phyloP scores from a whole-genome alignment of 345 rosid genomes.

The Eucalyptus polybractea region DNA sequence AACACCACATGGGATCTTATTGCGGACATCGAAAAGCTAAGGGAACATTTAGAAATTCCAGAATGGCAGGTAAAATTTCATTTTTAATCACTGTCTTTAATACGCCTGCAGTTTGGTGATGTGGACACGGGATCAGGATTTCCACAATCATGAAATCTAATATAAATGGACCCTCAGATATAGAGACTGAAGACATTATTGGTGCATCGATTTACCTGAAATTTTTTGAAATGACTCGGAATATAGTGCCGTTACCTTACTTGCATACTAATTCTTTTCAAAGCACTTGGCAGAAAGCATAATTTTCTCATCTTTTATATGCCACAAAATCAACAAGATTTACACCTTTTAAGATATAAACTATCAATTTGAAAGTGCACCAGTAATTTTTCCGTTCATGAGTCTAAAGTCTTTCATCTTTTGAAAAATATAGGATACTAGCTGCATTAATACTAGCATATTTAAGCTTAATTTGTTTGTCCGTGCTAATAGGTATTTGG shows the following conservation, averaged over 20 bases:
- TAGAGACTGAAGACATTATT: neutral
- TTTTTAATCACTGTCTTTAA: neutral
- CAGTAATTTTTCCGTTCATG: neutral
- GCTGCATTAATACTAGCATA: neutral
- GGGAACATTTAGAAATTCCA: conserved; percentile 65
- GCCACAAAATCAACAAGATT: neutral
- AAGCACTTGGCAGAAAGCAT: neutral
- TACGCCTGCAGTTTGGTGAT: neutral
- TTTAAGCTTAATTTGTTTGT: neutral
- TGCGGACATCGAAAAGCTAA: conserved; percentile 73
- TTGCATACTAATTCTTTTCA: neutral
- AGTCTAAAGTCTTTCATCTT: neutral
- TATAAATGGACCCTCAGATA: neutral
- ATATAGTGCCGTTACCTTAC: neutral
- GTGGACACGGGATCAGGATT: neutral
- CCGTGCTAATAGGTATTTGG: conserved; percentile 59
- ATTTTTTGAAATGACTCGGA: neutral
- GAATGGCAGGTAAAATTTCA: conserved; percentile 74
- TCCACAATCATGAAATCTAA: neutral
- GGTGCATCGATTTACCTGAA: neutral
- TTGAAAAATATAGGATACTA: neutral
- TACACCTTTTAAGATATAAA: neutral
- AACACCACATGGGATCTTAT: conserved; percentile 94
- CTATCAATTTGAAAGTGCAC: neutral
- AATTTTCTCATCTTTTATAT: neutral